Percentiles rank a stretch among this genome's conserved stretches.
Conservation (phyloP, 805 yeast genomes). For the Metschnikowia santaceciliae region DNA sequence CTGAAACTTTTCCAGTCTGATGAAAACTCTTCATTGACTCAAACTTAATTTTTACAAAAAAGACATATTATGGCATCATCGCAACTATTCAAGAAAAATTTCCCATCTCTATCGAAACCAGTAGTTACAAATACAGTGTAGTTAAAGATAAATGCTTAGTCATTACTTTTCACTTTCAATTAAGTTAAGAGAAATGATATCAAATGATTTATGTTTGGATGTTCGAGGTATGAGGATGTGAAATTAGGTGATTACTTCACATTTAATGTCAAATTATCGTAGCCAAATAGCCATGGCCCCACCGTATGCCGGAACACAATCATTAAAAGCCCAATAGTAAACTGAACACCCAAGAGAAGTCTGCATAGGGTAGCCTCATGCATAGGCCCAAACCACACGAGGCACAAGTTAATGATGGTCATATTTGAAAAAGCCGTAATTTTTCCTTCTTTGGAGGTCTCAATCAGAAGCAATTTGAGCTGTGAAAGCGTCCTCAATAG, state of each 20-base stretch:
- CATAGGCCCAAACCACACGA: constrained; percentile 88
- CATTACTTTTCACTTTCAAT: no score
- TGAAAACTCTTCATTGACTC: no score
- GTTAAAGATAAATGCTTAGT: no score
- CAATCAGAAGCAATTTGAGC: constrained; percentile 44
- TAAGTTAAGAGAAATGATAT: no score
- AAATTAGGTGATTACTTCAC: constrained; percentile 23
- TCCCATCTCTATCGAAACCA: no score
- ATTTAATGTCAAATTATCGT: constrained; percentile 63
- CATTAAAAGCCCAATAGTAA: constrained; percentile 61
- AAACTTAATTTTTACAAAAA: no score
- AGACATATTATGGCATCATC: no score
- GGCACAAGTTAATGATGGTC: constrained; percentile 78
- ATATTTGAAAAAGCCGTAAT: constrained; percentile 63
- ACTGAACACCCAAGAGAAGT: constrained; percentile 58
- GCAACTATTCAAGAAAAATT: no score
- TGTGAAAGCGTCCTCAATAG: constrained; percentile 45
- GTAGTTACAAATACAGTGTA: no score
- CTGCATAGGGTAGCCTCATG: constrained; percentile 75
- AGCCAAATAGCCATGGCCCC: constrained; percentile 84
- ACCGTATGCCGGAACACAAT: constrained; percentile 73
- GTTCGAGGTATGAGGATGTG: no score
- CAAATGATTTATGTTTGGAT: no score
- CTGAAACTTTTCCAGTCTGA: no score
- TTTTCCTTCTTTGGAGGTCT: constrained; percentile 19